Percentiles rank a stretch among this genome's conserved stretches.
Conservation (phyloP, 73 alveolate genomes). For the Paramecium tetraurelia region DNA sequence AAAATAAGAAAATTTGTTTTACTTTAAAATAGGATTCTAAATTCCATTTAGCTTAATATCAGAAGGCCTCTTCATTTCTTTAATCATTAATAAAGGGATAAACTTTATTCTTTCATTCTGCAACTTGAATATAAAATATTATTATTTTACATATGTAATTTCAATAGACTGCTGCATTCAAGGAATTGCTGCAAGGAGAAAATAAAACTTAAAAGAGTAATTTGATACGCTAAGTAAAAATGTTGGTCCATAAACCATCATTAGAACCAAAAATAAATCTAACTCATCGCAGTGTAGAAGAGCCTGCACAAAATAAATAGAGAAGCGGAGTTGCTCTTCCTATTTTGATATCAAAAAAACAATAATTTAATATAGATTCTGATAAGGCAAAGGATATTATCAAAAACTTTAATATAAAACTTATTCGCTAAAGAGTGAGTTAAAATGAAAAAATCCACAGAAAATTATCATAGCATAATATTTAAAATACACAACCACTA, state of each 20-base stretch:
- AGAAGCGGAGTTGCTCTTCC: neutral
- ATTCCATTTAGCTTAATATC: neutral
- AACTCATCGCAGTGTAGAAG: neutral
- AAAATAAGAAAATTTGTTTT: too few species aligned
- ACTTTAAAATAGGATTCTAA: neutral
- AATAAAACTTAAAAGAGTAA: neutral
- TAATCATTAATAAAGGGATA: neutral
- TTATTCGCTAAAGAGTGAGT: neutral
- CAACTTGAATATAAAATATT: neutral
- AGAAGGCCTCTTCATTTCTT: neutral
- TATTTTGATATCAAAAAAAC: neutral
- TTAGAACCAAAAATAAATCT: neutral
- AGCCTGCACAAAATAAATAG: neutral
- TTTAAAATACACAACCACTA: neutral
- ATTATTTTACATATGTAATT: neutral
- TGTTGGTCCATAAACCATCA: neutral
- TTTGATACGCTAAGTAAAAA: neutral
- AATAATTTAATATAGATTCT: neutral
- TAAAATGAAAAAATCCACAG: slow-evolving; percentile 6
- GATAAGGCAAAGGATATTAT: neutral
- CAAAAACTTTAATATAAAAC: neutral
- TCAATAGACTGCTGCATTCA: slow-evolving; percentile 44
- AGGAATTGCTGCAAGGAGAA: neutral
- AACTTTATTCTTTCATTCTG: neutral
- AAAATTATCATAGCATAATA: neutral